Evolutionary conservation across 371 early-diverging fungal species (phyloP).

Genomic region (Mucor saturninus): DNA sequence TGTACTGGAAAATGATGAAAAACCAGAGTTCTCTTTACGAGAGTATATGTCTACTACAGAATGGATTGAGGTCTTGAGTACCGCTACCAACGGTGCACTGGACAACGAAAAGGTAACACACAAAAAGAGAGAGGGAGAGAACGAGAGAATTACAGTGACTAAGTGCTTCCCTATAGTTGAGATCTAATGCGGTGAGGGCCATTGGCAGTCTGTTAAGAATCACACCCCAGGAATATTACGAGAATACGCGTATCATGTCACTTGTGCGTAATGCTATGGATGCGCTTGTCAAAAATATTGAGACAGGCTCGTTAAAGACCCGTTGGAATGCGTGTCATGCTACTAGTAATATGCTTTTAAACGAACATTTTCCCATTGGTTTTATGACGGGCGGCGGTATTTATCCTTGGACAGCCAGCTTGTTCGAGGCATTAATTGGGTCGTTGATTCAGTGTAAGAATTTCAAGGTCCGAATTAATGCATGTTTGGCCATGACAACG

Average conservation of each 20-base stretch:
- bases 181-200: slow-evolving; percentile 76
- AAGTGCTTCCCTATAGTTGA: slow-evolving; percentile 27
- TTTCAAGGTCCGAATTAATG: slow-evolving; percentile 83
- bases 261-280: slow-evolving; percentile 61
- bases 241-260: slow-evolving; percentile 48
- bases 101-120: slow-evolving; percentile 69
- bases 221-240: slow-evolving; percentile 56
- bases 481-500: slow-evolving; percentile 68
- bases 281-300: slow-evolving; percentile 69
- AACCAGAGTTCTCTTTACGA: slow-evolving; percentile 32
- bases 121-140: slow-evolving; percentile 12
- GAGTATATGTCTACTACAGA: slow-evolving; percentile 42
- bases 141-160: too few species aligned
- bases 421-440: slow-evolving; percentile 61
- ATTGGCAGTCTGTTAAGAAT: slow-evolving; percentile 72
- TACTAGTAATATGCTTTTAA: slow-evolving; percentile 66
- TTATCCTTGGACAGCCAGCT: slow-evolving; percentile 57
- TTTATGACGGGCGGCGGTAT: slow-evolving; percentile 28
- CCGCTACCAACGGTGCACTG: slow-evolving; percentile 59
- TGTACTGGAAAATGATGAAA: slow-evolving; percentile 55
- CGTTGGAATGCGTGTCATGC: slow-evolving; percentile 90
- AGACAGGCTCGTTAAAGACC: slow-evolving; percentile 74
- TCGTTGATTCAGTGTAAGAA: slow-evolving; percentile 69
- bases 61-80: slow-evolving; percentile 54
- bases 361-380: slow-evolving; percentile 68